A percentile compares a stretch with the other conserved stretches of the same genome.
Evolutionary conservation across 768 basidiomycete species (phyloP).

Genomic region (Mycena chlorophos): DNA sequence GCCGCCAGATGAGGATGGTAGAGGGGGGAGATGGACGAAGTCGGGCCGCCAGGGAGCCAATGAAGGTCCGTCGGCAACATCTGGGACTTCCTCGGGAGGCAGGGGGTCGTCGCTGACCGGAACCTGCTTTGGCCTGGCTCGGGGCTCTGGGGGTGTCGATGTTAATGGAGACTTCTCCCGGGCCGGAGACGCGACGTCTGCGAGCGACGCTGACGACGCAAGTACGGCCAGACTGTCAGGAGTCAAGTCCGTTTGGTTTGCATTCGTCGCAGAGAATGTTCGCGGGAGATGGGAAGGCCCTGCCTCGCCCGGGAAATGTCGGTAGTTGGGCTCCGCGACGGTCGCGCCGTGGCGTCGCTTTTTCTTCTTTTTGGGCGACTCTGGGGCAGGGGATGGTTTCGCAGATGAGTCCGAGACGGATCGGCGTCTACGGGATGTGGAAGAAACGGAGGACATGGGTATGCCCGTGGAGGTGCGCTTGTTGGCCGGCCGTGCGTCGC

Average conservation of each 20-base stretch:
- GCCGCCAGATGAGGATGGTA: conserved; percentile 22
- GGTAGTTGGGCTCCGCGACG: conserved; percentile 29
- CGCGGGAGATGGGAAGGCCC: conserved; percentile 27
- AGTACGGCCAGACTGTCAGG: conserved; percentile 21
- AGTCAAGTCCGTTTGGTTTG: conserved; percentile 9
- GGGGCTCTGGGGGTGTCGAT: background rate
- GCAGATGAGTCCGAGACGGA: conserved; percentile 14
- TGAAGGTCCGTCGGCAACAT: conserved; percentile 9
- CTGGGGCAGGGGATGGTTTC: conserved; percentile 1
- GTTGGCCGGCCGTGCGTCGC: conserved; percentile 10
- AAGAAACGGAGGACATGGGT: background rate
- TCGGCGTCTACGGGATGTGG: conserved; percentile 5
- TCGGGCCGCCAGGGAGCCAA: conserved; percentile 39
- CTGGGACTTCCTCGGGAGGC: conserved; percentile 21
- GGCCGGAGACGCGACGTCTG: conserved; percentile 10
- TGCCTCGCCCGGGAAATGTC: conserved; percentile 35
- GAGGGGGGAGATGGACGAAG: conserved; percentile 43
- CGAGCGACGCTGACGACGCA: conserved; percentile 13
- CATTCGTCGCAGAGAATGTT: conserved; percentile 7
- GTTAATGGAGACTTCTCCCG: background rate
- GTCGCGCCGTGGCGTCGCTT: conserved; percentile 11
- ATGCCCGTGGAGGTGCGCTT: background rate
- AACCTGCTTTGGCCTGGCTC: conserved; percentile 7
- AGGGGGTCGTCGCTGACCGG: conserved; percentile 19
- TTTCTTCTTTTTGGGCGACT: conserved; percentile 8